phyloP scores from a whole-genome alignment of 345 rosid species.

The Arabis hirsuta region DNA sequence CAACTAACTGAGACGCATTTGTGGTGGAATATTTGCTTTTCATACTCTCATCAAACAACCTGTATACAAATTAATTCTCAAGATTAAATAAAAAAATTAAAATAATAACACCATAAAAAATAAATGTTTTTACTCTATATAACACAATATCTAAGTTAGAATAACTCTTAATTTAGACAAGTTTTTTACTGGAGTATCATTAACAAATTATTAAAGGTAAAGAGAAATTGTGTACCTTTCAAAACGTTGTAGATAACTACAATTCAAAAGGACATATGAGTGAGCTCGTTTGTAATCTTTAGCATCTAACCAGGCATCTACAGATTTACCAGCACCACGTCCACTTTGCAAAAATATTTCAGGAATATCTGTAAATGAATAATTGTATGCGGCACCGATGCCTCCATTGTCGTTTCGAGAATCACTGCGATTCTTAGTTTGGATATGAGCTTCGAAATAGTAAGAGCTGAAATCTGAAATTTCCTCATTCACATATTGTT shows the following conservation, averaged over 20 bases:
- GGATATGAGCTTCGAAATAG: neutral
- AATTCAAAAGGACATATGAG: neutral
- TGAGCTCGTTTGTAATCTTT: neutral
- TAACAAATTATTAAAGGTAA: neutral
- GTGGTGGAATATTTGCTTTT: neutral
- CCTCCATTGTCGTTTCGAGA: neutral
- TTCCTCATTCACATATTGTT: neutral
- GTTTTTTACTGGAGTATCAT: neutral
- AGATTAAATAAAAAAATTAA: too few relatives aligned
- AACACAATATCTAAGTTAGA: too few relatives aligned
- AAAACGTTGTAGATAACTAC: neutral
- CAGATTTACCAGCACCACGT: neutral
- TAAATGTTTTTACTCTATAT: too few relatives aligned
- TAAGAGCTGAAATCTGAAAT: neutral
- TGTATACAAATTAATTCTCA: neutral
- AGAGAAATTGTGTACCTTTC: neutral
- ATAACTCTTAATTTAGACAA: too few relatives aligned
- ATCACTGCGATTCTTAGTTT: neutral
- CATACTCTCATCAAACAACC: conserved; percentile 8
- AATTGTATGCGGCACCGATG: too few relatives aligned
- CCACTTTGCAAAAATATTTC: neutral
- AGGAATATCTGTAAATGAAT: neutral
- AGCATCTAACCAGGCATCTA: neutral
- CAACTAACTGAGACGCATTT: too few relatives aligned
- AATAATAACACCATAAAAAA: too few relatives aligned